Percentiles rank a stretch among this genome's conserved stretches.
These are phyloP conservation scores for Stereum hirsutum DNA, from an alignment of 1,284 basidiomycete genomes.

Conservation along the genomic window DNA sequence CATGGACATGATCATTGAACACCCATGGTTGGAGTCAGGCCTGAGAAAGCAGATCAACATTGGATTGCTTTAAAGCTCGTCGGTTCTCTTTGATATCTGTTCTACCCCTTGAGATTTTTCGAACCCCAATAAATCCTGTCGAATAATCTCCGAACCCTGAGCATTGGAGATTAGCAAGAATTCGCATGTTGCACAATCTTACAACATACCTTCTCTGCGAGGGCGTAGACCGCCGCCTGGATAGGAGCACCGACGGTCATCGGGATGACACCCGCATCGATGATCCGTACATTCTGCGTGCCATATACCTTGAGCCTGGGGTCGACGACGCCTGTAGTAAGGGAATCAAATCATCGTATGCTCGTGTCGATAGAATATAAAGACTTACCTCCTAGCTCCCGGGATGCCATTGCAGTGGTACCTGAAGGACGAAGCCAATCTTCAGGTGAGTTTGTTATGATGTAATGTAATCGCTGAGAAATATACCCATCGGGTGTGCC, in stretches of 20 bases:
- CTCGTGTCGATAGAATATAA: background rate
- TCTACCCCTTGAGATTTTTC: too few species aligned
- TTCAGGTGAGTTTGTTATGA: background rate
- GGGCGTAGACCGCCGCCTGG: constrained; percentile 10
- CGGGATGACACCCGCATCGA: constrained; percentile 13
- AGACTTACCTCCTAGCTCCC: constrained; percentile 8
- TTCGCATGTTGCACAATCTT: too few species aligned
- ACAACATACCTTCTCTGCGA: constrained; percentile 12
- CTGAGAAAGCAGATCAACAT: too few species aligned
- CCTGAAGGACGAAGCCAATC: background rate
- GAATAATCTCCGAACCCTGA: too few species aligned
- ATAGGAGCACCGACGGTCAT: constrained; percentile 12
- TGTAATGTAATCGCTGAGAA: background rate
- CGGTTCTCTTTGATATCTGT: too few species aligned
- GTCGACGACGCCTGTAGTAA: constrained; percentile 11
- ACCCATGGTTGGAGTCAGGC: too few species aligned
- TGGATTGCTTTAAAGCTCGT: too few species aligned
- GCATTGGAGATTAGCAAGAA: too few species aligned
- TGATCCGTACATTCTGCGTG: constrained; percentile 12
- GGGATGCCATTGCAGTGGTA: constrained; percentile 11
- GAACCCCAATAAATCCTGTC: too few species aligned
- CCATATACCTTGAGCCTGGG: constrained; percentile 13
- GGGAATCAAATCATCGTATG: background rate
- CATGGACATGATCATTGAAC: too few species aligned
- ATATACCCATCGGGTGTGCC: constrained; percentile 10